A percentile compares a stretch with the other conserved stretches of the same genome.
These are phyloP conservation scores for Pyropia haitanensis DNA, from an alignment of 23 red algal species.

Conservation along the genomic window DNA sequence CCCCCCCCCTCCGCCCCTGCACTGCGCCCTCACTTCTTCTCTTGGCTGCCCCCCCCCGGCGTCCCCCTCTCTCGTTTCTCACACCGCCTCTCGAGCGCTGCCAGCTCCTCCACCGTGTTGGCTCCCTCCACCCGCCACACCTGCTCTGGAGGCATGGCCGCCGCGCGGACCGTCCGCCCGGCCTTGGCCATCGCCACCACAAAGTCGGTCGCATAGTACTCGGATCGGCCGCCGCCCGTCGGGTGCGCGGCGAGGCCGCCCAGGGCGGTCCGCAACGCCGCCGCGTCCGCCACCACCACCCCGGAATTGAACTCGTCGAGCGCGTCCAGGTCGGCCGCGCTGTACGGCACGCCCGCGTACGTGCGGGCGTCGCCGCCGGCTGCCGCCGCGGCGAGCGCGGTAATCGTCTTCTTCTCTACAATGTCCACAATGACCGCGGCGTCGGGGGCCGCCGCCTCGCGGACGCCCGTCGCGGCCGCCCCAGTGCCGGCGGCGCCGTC, in stretches of 20 bases:
- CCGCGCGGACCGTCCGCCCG: conserved; percentile 32
- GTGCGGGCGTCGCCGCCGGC: conserved; percentile 1
- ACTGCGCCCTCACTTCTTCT: too few species aligned
- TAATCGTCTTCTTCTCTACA: conserved; percentile 90
- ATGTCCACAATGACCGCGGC: conserved; percentile 48
- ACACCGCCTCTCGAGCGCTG: conserved; percentile 34
- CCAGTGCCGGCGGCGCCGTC: conserved; percentile 2
- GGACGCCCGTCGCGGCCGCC: too few species aligned
- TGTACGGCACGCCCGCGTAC: conserved; percentile 17
- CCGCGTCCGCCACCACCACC: conserved; percentile 71
- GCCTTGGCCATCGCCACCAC: conserved; percentile 49
- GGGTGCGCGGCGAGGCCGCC: conserved; percentile 24
- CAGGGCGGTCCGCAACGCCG: conserved; percentile 39
- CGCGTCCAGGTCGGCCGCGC: conserved; percentile 31
- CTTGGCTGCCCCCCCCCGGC: too few species aligned
- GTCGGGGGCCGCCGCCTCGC: background rate
- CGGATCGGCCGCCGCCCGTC: conserved; percentile 54
- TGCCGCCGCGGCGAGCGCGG: conserved; percentile 8
- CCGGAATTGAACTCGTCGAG: conserved; percentile 96
- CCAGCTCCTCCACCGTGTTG: conserved; percentile 91
- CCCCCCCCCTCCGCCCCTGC: too few species aligned
- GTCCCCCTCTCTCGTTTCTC: background rate
- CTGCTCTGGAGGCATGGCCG: conserved; percentile 19
- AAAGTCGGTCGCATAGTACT: conserved; percentile 98
- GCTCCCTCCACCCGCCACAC: conserved; percentile 91